Evolutionary conservation across 495 filamentous ascomycete species (phyloP).

Genomic region (Cercophora samala): DNA sequence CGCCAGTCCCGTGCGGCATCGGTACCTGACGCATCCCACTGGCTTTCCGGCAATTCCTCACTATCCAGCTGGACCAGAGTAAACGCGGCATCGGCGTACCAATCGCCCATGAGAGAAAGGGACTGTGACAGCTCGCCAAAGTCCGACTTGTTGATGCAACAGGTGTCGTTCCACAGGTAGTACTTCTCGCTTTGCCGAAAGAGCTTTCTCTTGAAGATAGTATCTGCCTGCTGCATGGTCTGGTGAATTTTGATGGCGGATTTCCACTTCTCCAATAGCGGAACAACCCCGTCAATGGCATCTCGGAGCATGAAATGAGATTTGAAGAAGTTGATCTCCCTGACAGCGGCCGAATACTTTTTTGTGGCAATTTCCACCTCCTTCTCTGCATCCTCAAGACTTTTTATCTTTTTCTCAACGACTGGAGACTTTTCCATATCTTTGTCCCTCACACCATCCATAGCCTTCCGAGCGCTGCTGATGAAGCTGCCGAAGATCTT

Average conservation of each 20-base stretch:
- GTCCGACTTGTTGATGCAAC: slow-evolving; percentile 48
- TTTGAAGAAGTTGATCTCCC: slow-evolving; percentile 31
- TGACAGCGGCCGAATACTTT: slow-evolving; percentile 7
- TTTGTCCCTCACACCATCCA: slow-evolving; percentile 1
- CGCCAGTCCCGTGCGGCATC: slow-evolving; percentile 32
- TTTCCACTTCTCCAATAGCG: slow-evolving; percentile 35
- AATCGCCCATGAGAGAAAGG: slow-evolving; percentile 48
- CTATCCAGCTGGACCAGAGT: slow-evolving; percentile 48
- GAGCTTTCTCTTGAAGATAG: slow-evolving; percentile 36
- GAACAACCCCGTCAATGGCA: slow-evolving; percentile 38
- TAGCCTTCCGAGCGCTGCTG: slow-evolving; percentile 4
- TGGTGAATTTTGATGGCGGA: slow-evolving; percentile 42
- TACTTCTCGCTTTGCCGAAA: slow-evolving; percentile 37
- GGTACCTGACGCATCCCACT: slow-evolving; percentile 7
- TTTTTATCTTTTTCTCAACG: not conserved
- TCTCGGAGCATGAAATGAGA: slow-evolving; percentile 31
- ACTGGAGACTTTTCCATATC: not conserved
- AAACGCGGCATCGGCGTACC: slow-evolving; percentile 48
- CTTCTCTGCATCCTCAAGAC: not conserved
- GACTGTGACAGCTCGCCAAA: slow-evolving; percentile 41
- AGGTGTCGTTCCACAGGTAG: slow-evolving; percentile 50
- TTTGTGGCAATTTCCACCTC: slow-evolving; percentile 12
- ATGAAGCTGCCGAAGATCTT: slow-evolving; percentile 18
- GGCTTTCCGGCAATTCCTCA: not conserved
- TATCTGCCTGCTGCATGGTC: slow-evolving; percentile 33